Evolutionary conservation across 2,329 filamentous ascomycete species (phyloP), one percentile per base, ranked within the genome.

Genomic region (Metarhizium album): DNA sequence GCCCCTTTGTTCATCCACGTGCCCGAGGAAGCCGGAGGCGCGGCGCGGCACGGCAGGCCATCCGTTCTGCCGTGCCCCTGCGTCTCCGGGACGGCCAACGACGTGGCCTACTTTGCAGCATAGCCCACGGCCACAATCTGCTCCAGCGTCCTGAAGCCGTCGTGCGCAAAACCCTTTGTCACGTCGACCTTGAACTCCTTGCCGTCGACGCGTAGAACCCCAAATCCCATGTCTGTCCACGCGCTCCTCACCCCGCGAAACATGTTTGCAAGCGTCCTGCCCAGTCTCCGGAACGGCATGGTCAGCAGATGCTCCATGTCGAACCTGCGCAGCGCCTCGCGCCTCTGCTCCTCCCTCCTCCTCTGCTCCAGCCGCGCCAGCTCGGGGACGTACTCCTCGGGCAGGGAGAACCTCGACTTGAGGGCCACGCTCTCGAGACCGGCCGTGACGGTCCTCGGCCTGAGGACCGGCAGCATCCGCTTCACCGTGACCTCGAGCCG

Each of bases 61-160:
- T n/a, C n/a, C n/a, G n/a, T n/a, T n/a, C n/a, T n/a, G n/a, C n/a
- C n/a, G n/a, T n/a, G n/a, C n/a, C n/a, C n/a, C n/a, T n/a, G n/a
- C n/a, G n/a, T n/a, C n/a, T n/a, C n/a, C n/a, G n/a, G n/a, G n/a
- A n/a, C n/a, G n/a, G n/a, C n/a, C n/a, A n/a, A n/a, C n/a, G n/a
- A n/a, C 37, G 2, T 7, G 18, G 11, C 33, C 27, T 43, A 43
- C 20, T 27, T 43, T 5, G 40, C 40, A 40, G 40, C 40, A 40
- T 37, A 38, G 31, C 37, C 20, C 42, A 72, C 60, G 51, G 56
- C 60, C 31, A 78, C 70, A 38, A 84, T 59, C 55, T 75, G 71
- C 64, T 84, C 80, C 49, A 84, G 61, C 3, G 77, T 77, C 50
- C 69, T 71, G 42, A 82, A 82, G 3, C 75, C 70, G 40, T 84